Percentiles rank a stretch among this genome's conserved stretches.
Evolutionary conservation across 1,284 basidiomycete species (phyloP).

Genomic region (Rhodotorula sp.): DNA sequence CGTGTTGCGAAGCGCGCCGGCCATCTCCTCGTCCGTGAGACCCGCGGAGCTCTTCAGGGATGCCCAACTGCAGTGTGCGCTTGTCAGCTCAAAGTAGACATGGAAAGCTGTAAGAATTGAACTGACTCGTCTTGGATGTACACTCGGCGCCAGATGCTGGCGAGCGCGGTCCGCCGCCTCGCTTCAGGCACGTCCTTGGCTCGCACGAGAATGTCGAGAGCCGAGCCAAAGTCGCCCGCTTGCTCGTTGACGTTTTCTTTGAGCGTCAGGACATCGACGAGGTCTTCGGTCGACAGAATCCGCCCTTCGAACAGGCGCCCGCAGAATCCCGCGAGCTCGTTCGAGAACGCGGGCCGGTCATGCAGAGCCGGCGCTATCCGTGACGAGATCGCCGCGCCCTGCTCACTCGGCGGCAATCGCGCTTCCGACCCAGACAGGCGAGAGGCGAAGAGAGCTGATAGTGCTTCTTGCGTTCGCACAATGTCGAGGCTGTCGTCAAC

Average conservation of each 20-base stretch:
- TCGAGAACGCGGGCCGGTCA: constrained; percentile 21
- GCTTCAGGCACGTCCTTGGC: constrained; percentile 63
- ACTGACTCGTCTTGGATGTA: constrained; percentile 83
- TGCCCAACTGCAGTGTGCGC: constrained; percentile 63
- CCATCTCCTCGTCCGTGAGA: constrained; percentile 68
- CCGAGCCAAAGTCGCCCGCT: constrained; percentile 49
- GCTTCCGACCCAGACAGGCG: constrained; percentile 31
- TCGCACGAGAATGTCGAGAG: constrained; percentile 53
- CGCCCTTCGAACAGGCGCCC: constrained; percentile 48
- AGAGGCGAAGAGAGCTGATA: constrained; percentile 44
- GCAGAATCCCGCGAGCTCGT: constrained; percentile 42
- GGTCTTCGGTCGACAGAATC: constrained; percentile 53
- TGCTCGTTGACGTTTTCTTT: constrained; percentile 53
- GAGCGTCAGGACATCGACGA: constrained; percentile 57
- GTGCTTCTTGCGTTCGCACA: constrained; percentile 57
- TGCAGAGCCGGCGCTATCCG: constrained; percentile 24
- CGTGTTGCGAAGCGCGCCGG: constrained; percentile 63
- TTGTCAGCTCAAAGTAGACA: neutral
- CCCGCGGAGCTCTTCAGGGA: constrained; percentile 65
- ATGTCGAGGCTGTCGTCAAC: constrained; percentile 57
- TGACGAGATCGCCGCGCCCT: constrained; percentile 19
- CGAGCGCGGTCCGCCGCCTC: constrained; percentile 66
- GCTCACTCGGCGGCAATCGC: constrained; percentile 53
- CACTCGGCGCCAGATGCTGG: constrained; percentile 78
- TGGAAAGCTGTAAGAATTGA: neutral